These are phyloP conservation scores for Fusarium concolor DNA, from an alignment of 2,329 filamentous ascomycete genomes.

Conservation along the genomic window DNA sequence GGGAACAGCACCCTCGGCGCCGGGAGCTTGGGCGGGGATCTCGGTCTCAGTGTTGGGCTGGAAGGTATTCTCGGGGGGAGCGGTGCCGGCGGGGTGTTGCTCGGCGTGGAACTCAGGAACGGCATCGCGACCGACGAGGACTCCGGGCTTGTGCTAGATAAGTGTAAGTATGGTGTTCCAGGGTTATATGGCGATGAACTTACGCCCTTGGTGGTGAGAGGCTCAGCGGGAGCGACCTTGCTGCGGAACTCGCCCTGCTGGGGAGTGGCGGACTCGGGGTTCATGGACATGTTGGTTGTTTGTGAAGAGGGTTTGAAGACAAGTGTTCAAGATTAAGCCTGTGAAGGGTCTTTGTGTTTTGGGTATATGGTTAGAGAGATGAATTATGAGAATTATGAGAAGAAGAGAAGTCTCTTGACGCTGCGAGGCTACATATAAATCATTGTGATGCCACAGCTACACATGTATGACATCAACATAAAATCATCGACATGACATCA, in stretches of 20 bases:
- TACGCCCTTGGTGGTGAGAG: constrained; percentile 66
- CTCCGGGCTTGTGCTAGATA: constrained; percentile 71
- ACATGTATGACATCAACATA: constrained; percentile 32
- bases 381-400: background rate
- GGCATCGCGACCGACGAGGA: constrained; percentile 68
- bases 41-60: constrained; percentile 54
- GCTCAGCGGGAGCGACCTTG: constrained; percentile 62
- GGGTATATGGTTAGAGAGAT: background rate
- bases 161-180: constrained; percentile 18
- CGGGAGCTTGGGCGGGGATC: constrained; percentile 51
- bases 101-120: constrained; percentile 73
- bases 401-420: background rate
- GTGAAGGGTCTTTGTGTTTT: background rate
- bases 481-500: constrained; percentile 35
- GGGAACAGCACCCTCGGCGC: constrained; percentile 43
- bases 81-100: constrained; percentile 70
- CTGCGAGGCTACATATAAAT: constrained; percentile 20
- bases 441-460: background rate
- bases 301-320: background rate
- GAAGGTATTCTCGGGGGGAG: constrained; percentile 61
- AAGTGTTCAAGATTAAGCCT: background rate
- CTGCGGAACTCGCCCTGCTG: constrained; percentile 68
- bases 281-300: constrained; percentile 57
- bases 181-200: constrained; percentile 42
- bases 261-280: constrained; percentile 62